Percentiles rank a stretch among this genome's conserved stretches.
phyloP scores from a whole-genome alignment of 305 asterid species.

The Rubia occidens region DNA sequence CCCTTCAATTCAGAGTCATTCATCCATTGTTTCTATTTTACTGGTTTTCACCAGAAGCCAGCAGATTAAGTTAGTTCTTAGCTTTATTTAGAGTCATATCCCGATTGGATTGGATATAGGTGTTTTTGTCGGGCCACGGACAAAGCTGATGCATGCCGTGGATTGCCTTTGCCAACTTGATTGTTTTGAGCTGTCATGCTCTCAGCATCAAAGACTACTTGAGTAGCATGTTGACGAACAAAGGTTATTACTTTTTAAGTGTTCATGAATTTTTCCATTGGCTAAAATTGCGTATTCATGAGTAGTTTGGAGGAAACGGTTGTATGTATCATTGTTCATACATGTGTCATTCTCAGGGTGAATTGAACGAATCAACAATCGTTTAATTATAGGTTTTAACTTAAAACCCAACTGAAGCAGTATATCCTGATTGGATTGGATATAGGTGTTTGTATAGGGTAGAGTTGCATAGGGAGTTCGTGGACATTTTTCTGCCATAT shows the following conservation, averaged over 20 bases:
- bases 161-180: constrained; percentile 83
- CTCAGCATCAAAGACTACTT: not conserved
- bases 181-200: constrained; percentile 32
- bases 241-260: not conserved
- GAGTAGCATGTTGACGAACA: not conserved
- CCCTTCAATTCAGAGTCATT: no score
- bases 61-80: no score
- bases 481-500: no score
- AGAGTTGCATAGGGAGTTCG: no score
- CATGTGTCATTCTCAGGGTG: not conserved
- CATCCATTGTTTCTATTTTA: no score
- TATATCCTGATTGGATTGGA: no score
- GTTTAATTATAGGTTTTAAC: no score
- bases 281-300: not conserved
- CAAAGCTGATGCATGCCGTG: constrained; percentile 86
- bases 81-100: no score
- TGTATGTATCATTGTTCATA: not conserved
- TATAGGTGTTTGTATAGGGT: no score
- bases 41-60: no score
- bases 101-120: no score
- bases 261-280: not conserved
- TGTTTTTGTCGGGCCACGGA: constrained; percentile 73
- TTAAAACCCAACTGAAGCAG: no score
- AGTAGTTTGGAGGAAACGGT: constrained; percentile 1
- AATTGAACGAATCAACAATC: not conserved